These are phyloP conservation scores for Helotiales sp. DNA, from an alignment of 2,329 filamentous ascomycete species.

Conservation along the genomic window DNA sequence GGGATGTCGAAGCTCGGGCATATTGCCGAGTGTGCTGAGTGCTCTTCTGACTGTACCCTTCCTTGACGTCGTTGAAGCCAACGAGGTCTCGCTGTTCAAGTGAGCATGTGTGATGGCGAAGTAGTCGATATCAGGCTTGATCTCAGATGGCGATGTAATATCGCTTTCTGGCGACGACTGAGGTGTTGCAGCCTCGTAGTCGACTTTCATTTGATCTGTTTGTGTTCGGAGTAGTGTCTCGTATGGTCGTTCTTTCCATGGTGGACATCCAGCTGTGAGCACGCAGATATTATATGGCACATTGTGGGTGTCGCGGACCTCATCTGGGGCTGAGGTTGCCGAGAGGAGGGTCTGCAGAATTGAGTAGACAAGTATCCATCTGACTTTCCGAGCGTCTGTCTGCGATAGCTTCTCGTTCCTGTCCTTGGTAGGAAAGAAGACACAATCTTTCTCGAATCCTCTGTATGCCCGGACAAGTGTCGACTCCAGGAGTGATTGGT, in stretches of 20 bases:
- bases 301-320: slow-evolving; percentile 61
- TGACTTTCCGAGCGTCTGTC: slow-evolving; percentile 73
- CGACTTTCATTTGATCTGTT: slow-evolving; percentile 30
- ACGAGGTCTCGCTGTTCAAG: slow-evolving; percentile 19
- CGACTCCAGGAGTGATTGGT: slow-evolving; percentile 45
- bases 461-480: slow-evolving; percentile 70
- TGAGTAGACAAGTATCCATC: slow-evolving; percentile 79
- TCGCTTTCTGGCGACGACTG: neutral
- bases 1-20: slow-evolving; percentile 38
- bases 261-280: slow-evolving; percentile 34
- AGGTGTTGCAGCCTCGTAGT: slow-evolving; percentile 15
- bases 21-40: slow-evolving; percentile 37
- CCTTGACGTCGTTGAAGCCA: slow-evolving; percentile 31
- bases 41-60: slow-evolving; percentile 39
- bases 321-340: slow-evolving; percentile 63
- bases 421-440: slow-evolving; percentile 57
- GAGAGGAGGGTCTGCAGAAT: slow-evolving; percentile 73
- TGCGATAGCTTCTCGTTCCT: slow-evolving; percentile 62
- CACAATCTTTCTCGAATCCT: slow-evolving; percentile 68
- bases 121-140: slow-evolving; percentile 63
- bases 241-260: slow-evolving; percentile 35
- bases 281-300: slow-evolving; percentile 58
- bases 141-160: slow-evolving; percentile 32
- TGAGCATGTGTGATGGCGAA: slow-evolving; percentile 46
- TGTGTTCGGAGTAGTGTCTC: slow-evolving; percentile 30